These are phyloP conservation scores for Musa acuminata DNA, from an alignment of 176 grass and related monocot genomes.

Conservation along the genomic window DNA sequence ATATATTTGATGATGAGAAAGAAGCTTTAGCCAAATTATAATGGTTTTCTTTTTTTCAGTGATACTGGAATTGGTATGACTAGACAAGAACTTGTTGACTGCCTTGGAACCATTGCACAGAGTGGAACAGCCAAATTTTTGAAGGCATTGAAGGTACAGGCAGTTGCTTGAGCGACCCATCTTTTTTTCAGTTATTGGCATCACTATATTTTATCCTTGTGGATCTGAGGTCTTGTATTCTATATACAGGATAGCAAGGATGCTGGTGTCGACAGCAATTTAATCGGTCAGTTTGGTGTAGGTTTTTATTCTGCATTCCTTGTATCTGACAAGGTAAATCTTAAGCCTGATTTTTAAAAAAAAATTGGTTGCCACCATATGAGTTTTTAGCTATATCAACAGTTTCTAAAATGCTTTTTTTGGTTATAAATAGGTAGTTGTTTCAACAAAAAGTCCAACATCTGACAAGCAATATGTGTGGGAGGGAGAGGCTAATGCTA, in stretches of 20 bases:
- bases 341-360: neutral
- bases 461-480: conserved; percentile 98
- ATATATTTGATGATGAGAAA: neutral
- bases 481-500: conserved; percentile 72
- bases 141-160: conserved; percentile 75
- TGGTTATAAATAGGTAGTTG: conserved; percentile 42
- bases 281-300: conserved; percentile 98
- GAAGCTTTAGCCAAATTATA: neutral
- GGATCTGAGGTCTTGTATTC: neutral
- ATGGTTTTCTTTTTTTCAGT: conserved; percentile 31
- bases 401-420: neutral
- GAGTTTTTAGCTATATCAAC: neutral
- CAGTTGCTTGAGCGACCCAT: neutral
- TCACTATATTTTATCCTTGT: neutral
- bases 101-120: conserved; percentile 87
- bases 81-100: conserved; percentile 83
- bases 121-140: conserved; percentile 98
- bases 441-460: conserved; percentile 90
- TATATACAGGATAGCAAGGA: conserved; percentile 81
- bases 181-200: neutral
- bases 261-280: conserved; percentile 73
- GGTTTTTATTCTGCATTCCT: conserved; percentile 96
- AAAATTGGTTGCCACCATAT: neutral
- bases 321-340: conserved; percentile 83
- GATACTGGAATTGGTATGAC: conserved; percentile 98